Evolutionary conservation across 2,329 filamentous ascomycete species (phyloP).

Genomic region (Cladosporium sp.): DNA sequence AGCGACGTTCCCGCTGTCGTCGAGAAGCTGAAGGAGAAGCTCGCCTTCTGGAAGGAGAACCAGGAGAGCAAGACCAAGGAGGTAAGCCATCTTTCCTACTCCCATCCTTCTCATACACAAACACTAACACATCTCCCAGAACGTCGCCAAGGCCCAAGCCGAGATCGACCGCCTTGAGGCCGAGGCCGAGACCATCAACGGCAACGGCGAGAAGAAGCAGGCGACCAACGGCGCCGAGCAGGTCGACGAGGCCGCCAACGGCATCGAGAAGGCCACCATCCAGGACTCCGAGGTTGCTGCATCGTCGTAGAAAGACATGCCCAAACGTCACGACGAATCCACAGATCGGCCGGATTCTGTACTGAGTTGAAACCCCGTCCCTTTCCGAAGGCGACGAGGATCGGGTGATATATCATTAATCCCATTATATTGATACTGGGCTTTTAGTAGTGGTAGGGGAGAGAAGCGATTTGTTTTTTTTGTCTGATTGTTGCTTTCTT

Average conservation of each 20-base stretch:
- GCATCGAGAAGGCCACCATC: slow-evolving; percentile 62
- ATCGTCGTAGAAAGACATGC: slow-evolving; percentile 18
- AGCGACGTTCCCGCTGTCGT: slow-evolving; percentile 75
- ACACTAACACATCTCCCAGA: slow-evolving; percentile 56
- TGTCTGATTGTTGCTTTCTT: not conserved
- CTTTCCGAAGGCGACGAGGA: not conserved
- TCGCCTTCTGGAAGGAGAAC: slow-evolving; percentile 86
- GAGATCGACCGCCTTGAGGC: slow-evolving; percentile 82
- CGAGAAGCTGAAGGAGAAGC: slow-evolving; percentile 91
- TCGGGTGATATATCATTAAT: not conserved
- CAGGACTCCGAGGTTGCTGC: slow-evolving; percentile 51
- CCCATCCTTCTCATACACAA: not conserved
- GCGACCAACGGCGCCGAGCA: slow-evolving; percentile 59
- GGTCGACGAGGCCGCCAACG: slow-evolving; percentile 59
- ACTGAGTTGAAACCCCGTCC: not conserved
- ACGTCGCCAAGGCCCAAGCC: slow-evolving; percentile 94
- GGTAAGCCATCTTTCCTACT: slow-evolving; percentile 58
- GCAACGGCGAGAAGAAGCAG: slow-evolving; percentile 57
- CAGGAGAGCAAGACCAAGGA: slow-evolving; percentile 87
- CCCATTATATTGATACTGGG: not conserved
- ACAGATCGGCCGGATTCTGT: not conserved
- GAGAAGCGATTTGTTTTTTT: slow-evolving; percentile 1
- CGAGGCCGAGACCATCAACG: slow-evolving; percentile 63
- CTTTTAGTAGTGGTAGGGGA: not conserved
- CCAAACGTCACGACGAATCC: not conserved